Evolutionary conservation across 441 rosid species (phyloP), one percentile per base, ranked within the genome.

Genomic region (Croton setiger): DNA sequence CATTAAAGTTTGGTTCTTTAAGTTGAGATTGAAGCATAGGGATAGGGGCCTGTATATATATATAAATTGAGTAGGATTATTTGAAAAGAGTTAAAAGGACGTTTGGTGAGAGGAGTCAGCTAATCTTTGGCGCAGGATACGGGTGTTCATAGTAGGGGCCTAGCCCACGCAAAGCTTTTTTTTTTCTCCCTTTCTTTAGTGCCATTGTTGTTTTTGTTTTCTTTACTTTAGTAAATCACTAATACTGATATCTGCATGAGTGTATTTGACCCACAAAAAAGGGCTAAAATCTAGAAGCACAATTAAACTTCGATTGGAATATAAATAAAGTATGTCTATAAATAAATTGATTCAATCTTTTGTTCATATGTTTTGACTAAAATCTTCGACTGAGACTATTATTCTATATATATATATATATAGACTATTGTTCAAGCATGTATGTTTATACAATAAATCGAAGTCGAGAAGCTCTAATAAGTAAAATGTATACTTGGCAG

Each of bases 111-210:
- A 21, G 59, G 76, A 74, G 74, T 72, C 69, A 72, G 72, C 66
- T 64, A 68, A 81, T 79, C 83, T 83, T 77, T 78, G 77, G 82
- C 80, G 73, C 64, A 75, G 81, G 88, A 85, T 80, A 74, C 82
- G 82, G 86, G 85, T 77, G 72, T 74, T 73, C 62, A 62, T n/a
- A 33, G 53, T 17, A 69, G 65, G 72, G 73, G 59, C 68, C 68
- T 80, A 81, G 72, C 44, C 74, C 66, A 63, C 61, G 71, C 65
- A 70, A 79, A 53, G 71, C 63, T 44, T 39, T 54, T 74, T 68
- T 47, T 7, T 37, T 37, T 55, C 66, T 60, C 55, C 74, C 65
- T 69, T 78, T 64, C 52, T 73, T 51, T 67, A 41, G 52, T 66
- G 52, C 66, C 44, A 57, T 14, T 15, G 57, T 53, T 41, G 66